These are phyloP conservation scores for Starmerella stigmatis DNA, from an alignment of 805 yeast genomes.

Conservation along the genomic window DNA sequence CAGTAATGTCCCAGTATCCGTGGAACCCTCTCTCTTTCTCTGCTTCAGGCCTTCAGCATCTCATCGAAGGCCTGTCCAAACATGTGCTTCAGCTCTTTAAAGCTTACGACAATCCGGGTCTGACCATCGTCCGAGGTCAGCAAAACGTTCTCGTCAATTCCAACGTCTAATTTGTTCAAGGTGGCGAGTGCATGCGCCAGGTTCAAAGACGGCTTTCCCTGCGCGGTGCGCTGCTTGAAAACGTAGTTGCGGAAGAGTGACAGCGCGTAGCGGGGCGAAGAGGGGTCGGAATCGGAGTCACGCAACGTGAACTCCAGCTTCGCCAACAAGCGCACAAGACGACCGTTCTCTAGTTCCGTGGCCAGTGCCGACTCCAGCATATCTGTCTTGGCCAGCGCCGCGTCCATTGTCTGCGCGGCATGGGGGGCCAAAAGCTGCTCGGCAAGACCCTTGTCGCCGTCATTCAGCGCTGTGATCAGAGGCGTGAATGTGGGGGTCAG, in stretches of 20 bases:
- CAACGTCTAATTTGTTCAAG: constrained; percentile 85
- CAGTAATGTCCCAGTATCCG: too few species aligned
- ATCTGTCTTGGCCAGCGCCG: constrained; percentile 25
- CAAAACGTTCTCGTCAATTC: constrained; percentile 70
- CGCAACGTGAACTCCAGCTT: constrained; percentile 72
- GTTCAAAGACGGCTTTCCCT: constrained; percentile 69
- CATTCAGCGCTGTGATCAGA: constrained; percentile 20
- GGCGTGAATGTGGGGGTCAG: constrained; percentile 23
- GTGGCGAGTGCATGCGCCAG: constrained; percentile 68
- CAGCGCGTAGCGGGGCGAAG: constrained; percentile 64
- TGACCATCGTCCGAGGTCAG: constrained; percentile 77
- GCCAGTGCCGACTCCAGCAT: constrained; percentile 36
- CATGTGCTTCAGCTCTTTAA: constrained; percentile 62
- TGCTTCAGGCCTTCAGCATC: constrained; percentile 27
- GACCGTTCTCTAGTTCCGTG: constrained; percentile 75
- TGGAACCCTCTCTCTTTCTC: too few species aligned
- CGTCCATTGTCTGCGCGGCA: constrained; percentile 22
- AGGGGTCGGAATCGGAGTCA: constrained; percentile 58
- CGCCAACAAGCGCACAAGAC: constrained; percentile 70
- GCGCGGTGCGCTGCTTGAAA: constrained; percentile 72
- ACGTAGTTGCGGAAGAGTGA: constrained; percentile 72
- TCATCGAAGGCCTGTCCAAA: constrained; percentile 59
- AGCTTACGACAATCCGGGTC: constrained; percentile 73
- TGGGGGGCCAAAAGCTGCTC: constrained; percentile 24
- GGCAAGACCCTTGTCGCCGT: constrained; percentile 18